Evolutionary conservation across 768 basidiomycete genomes (phyloP), one percentile per base, ranked within the genome.

Genomic region (Boletus sp.): DNA sequence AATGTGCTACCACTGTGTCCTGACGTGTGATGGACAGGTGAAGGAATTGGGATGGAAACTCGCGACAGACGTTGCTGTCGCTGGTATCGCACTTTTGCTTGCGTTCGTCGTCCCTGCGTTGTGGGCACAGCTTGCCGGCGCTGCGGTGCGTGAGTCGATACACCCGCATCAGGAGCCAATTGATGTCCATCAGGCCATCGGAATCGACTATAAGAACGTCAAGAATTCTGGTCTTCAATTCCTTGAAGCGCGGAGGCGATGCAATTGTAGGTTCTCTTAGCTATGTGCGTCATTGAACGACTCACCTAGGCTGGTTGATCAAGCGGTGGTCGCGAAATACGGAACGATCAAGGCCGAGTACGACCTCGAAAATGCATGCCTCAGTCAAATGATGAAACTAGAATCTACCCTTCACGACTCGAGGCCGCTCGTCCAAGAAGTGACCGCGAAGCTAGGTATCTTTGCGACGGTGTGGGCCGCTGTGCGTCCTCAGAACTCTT

Each of bases 391-490:
- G 59, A 19, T 51, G 35, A 51, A 53, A 29, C 47, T 64, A 0
- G 55, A 64, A 30, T n/a, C 51, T 8, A 44, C 51, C 11, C 54
- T 64, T 9, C 49, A 47, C 7, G 48, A 55, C 4, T 27, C 63
- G 10, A 40, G 46, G 15, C 63, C 62, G 23, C 53, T 61, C 44
- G 51, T 64, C 37, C 59, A 61, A 21, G 62, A 64, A 7, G 59
- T 64, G 32, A 61, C 56, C 3, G 37, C 8, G 25, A 64, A 58
- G 21, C 54, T 64, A 3, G 59, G 62, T 3, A 49, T 64, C 4
- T 64, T 64, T 42, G 59, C 55, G 29, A 55, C 33, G 3, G 62
- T 64, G 3, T 64, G 62, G 59, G 57, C 62, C 6, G 57, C 61
- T 13, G 61, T 64, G 46, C 29, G 60, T 58, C 30, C 30, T n/a